Evolutionary conservation across 1,284 basidiomycete genomes (phyloP).

Genomic region (Phellopilus nigrolimitatus): DNA sequence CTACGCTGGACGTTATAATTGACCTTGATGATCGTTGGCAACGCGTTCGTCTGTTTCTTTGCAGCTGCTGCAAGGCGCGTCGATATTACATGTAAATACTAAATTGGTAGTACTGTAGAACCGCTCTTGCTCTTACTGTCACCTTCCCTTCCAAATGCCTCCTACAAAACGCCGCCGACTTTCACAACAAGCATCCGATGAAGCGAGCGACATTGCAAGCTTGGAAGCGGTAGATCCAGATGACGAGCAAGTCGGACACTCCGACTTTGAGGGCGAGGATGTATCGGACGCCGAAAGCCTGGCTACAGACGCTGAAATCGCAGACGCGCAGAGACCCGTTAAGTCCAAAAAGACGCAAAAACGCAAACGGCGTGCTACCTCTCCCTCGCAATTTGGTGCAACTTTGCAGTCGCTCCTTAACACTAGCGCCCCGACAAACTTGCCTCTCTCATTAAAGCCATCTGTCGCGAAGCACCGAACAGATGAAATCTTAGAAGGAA

Average conservation of each 20-base stretch:
- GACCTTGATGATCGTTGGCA: no score
- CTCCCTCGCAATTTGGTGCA: conserved; percentile 65
- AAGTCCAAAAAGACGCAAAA: conserved; percentile 78
- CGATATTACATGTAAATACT: no score
- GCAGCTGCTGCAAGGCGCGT: no score
- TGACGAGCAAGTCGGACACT: conserved; percentile 28
- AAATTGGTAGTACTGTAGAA: no score
- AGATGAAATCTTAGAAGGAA: conserved; percentile 66
- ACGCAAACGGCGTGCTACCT: conserved; percentile 73
- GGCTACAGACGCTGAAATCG: conserved; percentile 65
- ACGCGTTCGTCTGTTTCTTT: no score
- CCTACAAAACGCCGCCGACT: conserved; percentile 29
- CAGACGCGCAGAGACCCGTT: conserved; percentile 37
- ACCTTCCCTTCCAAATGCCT: conserved; percentile 24
- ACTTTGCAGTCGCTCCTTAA: conserved; percentile 64
- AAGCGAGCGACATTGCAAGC: not conserved
- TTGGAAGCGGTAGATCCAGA: not conserved
- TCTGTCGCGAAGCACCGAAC: conserved; percentile 61
- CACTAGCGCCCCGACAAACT: conserved; percentile 58
- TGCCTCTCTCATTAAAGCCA: conserved; percentile 73
- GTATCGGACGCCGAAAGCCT: conserved; percentile 23
- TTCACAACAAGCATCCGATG: conserved; percentile 11
- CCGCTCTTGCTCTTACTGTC: not conserved
- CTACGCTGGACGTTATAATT: no score
- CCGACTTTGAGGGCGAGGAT: conserved; percentile 31